phyloP scores from a whole-genome alignment of 352 stramenopile genomes.

The Phytophthora nicotianae region DNA sequence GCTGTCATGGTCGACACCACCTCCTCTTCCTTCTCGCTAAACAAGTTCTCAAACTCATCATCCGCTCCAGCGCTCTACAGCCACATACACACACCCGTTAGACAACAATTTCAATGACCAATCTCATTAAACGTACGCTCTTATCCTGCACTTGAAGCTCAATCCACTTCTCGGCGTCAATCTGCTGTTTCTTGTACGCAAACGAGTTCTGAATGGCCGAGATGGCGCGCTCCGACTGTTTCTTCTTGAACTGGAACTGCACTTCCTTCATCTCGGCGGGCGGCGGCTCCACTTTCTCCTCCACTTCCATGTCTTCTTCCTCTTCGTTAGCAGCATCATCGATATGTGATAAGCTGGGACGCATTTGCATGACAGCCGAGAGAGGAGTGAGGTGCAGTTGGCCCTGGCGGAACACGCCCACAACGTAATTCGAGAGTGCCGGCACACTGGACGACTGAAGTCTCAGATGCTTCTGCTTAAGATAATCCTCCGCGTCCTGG shows the following conservation, averaged over 20 bases:
- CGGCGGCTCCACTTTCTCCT: slow-evolving; percentile 55
- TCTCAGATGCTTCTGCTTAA: slow-evolving; percentile 74
- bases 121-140: slow-evolving; percentile 47
- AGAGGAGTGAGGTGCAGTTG: slow-evolving; percentile 84
- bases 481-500: slow-evolving; percentile 77
- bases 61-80: slow-evolving; percentile 45
- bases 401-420: slow-evolving; percentile 80
- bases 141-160: slow-evolving; percentile 77
- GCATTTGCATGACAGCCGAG: slow-evolving; percentile 78
- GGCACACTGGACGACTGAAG: slow-evolving; percentile 70
- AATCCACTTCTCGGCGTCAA: slow-evolving; percentile 80
- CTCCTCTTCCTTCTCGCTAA: slow-evolving; percentile 83
- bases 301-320: slow-evolving; percentile 63
- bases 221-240: slow-evolving; percentile 79
- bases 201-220: slow-evolving; percentile 85
- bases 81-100: slow-evolving; percentile 1
- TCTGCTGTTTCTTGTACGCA: slow-evolving; percentile 83
- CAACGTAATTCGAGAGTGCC: slow-evolving; percentile 77
- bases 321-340: slow-evolving; percentile 77
- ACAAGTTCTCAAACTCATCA: slow-evolving; percentile 84
- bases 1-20: slow-evolving; percentile 71
- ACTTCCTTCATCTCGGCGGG: slow-evolving; percentile 75
- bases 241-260: slow-evolving; percentile 90
- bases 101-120: too few species aligned
- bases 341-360: slow-evolving; percentile 77